Evolutionary conservation across 2,329 filamentous ascomycete genomes (phyloP).

Genomic region (Diaporthe sp.): DNA sequence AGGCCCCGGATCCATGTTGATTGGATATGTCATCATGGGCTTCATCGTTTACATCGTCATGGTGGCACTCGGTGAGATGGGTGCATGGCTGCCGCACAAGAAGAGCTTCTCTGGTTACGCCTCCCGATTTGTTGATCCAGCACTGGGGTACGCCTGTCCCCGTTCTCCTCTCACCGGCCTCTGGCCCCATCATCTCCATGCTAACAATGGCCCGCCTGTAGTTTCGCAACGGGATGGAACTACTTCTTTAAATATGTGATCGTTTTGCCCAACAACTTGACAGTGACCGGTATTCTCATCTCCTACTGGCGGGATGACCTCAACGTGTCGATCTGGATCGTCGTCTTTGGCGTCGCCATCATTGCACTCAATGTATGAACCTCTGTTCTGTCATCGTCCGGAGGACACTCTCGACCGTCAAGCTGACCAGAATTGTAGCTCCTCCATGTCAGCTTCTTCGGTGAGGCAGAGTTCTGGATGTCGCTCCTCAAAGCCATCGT

Average conservation of each 20-base stretch:
- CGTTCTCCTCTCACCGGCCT: too few relatives aligned
- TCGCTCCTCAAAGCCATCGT: conserved; percentile 29
- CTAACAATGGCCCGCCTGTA: conserved; percentile 22
- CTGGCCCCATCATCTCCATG: background rate
- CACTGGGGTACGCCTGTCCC: conserved; percentile 41
- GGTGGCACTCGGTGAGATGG: conserved; percentile 51
- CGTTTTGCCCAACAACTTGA: conserved; percentile 51
- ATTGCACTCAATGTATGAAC: conserved; percentile 46
- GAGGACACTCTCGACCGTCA: too few relatives aligned
- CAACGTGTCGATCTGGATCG: conserved; percentile 52
- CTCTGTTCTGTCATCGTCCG: too few relatives aligned
- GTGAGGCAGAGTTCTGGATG: conserved; percentile 20
- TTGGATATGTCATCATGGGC: conserved; percentile 54
- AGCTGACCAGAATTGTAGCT: background rate
- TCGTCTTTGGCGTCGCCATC: conserved; percentile 47
- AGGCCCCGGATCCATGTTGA: conserved; percentile 53
- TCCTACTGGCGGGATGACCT: conserved; percentile 51
- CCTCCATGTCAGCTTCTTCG: conserved; percentile 6
- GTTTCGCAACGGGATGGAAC: conserved; percentile 57
- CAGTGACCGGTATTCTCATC: conserved; percentile 50
- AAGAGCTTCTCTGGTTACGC: conserved; percentile 45
- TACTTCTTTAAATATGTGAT: conserved; percentile 58
- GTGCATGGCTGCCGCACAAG: conserved; percentile 42
- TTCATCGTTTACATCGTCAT: conserved; percentile 68
- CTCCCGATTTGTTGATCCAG: conserved; percentile 44